A percentile compares a stretch with the other conserved stretches of the same genome.
phyloP scores from a whole-genome alignment of 2,329 filamentous ascomycete genomes.

The Furcasterigmium sp. region DNA sequence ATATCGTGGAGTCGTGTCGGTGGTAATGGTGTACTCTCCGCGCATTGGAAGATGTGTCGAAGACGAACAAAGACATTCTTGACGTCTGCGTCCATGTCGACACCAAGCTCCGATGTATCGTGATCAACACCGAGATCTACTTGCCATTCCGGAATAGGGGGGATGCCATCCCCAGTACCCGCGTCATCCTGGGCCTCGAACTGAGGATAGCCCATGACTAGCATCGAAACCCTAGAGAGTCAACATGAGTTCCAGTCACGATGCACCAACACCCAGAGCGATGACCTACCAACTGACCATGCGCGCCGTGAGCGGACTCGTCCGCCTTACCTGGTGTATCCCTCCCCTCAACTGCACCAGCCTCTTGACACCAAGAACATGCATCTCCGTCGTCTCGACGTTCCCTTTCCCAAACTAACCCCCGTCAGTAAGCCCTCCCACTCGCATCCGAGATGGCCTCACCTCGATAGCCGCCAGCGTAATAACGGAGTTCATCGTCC shows the following conservation, averaged over 20 bases:
- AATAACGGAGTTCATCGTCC: conserved; percentile 51
- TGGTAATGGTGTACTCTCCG: conserved; percentile 20
- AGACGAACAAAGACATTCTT: conserved; percentile 36
- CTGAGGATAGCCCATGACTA: conserved; percentile 47
- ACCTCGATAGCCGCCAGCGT: conserved; percentile 55
- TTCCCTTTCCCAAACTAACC: conserved; percentile 49
- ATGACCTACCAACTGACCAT: conserved; percentile 46
- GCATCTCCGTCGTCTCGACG: conserved; percentile 33
- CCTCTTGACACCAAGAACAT: conserved; percentile 43
- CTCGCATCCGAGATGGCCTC: conserved; percentile 10
- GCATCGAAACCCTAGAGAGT: conserved; percentile 46
- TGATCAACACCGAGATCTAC: conserved; percentile 15
- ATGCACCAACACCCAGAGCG: not conserved
- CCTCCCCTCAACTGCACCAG: conserved; percentile 46
- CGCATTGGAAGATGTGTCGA: conserved; percentile 32
- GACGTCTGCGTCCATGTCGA: conserved; percentile 27
- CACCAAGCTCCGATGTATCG: conserved; percentile 4
- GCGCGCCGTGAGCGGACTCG: conserved; percentile 47
- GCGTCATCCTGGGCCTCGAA: conserved; percentile 46
- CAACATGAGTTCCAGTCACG: too few species aligned
- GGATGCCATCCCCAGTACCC: conserved; percentile 42
- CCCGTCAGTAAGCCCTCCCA: not conserved
- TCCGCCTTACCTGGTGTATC: conserved; percentile 38
- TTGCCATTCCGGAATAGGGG: conserved; percentile 43
- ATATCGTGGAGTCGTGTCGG: conserved; percentile 47